Evolutionary conservation across 108 stramenopile species (phyloP), one percentile per base, ranked within the genome.

Genomic region (Seminavis robusta): DNA sequence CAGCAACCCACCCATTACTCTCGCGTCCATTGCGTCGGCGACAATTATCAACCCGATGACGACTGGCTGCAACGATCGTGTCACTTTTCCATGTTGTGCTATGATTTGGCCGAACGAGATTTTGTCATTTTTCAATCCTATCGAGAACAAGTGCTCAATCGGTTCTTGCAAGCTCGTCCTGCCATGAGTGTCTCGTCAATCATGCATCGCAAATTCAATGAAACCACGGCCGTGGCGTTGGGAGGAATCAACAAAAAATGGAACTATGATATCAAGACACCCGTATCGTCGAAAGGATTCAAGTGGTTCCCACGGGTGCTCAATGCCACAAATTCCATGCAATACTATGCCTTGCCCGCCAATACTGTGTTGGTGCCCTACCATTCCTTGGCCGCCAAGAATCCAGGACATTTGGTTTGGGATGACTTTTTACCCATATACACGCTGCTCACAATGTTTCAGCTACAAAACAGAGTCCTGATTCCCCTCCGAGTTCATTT

Each of bases 341-440:
- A 53, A 13, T 81, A 73, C 52, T 76, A 73, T 34, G 60, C 48
- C 47, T 54, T 78, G 11, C 64, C 73, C 4, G 43, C 72, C 1
- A 37, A 58, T 33, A 55, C 72, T 1, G 61, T 77, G 10, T 61
- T 67, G 74, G 43, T 67, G 7, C 72, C 72, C 7, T 75, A 69
- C 43, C 75, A 77, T 53, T 67, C 58, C 7, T 59, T 77, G 61
- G 64, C 63, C 24, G 69, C 51, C 9, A 63, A 60, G 10, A 78
- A 76, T 71, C 77, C 71, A 0, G 76, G 77, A 30, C 81, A 83
- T 60, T 60, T 81, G 31, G 65, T 83, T 2, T 83, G 76, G 73
- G 81, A 83, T 41, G 76, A 83, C 47, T 77, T 77, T 32, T 47
- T 84, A 21, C 74, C 81, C 7, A 63, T 83, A 17, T 83, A 60